Base-by-base conservation (phyloP, 2,329 filamentous ascomycete species). In the Botrytis deweyae region DNA sequence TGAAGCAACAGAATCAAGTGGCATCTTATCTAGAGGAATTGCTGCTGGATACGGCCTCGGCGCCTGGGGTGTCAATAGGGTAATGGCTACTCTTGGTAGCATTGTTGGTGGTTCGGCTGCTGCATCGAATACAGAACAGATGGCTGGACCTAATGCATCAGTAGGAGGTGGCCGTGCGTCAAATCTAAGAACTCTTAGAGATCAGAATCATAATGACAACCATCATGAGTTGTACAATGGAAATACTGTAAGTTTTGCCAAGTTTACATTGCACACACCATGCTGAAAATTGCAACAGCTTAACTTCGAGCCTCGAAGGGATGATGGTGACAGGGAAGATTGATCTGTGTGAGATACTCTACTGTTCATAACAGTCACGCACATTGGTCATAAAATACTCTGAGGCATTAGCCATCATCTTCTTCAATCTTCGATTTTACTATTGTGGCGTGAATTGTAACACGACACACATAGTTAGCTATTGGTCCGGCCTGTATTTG, bases 201-300 rank as follows among this genome's bases (percentile, higher is more conserved):
- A 90, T 74, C 84, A 86, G 58, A 84, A 86, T 33, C 85, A 88
- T 75, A 84, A 86, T 58, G 85, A 85, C 71, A 83, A 88, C 72
- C 87, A 91, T 76, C 87, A 90, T 63, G 91, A 97, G 80, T 88
- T 97, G 65, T 97, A 98, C 81, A 98, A 98, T 80, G 95, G 95
- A 1, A 98, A 97, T 80, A 93, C 93, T 81, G 93, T 95, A 85
- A 83, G 78, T 76, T 36, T 12, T 8, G 55, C 18, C 25, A 38
- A 10, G 5, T 40, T 16, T 66, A 10, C 29, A 18, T 4, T n/a
- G 42, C 20, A 63, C 40, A 6, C 20, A 40, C 20, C 5, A 38
- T 44, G 44, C 73, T 77, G 70, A 75, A 55, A 16, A 46, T 59
- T 16, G 3, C 3, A 8, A 62, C 49, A 81, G 80, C 74, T 79